Base-by-base conservation (phyloP, 2,329 filamentous ascomycete species). In the Colletotrichum lindemuthianum region DNA sequence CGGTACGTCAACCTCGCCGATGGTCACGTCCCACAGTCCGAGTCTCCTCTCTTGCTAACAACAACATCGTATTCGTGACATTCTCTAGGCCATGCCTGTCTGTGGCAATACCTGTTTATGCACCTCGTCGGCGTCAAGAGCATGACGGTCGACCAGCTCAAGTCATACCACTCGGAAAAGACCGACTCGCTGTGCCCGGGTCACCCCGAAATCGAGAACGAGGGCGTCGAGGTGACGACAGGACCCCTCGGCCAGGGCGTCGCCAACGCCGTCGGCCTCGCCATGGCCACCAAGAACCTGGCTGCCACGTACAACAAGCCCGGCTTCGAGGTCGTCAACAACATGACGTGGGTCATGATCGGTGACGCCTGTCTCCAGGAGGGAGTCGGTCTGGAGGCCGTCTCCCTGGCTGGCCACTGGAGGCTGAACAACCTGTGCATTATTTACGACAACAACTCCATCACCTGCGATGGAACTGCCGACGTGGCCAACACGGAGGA, bases 371-470 rank as follows among this genome's bases (percentile, higher is more conserved):
- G 85, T 69, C 74, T 88, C 10, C 82, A 86, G 67, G 86, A 88
- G 70, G 86, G 85, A 34, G 84, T 88, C 1, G 81, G 77, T 0
- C 75, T 86, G 1, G 86, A 88, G 70, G 82, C 86, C 0, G 81
- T 88, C 48, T 81, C 81, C 2, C 78, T 86, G 9, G 85, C 85
- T 3, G 85, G 85, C 0, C 84, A 87, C 70, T 78, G 81, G 71
- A 79, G 78, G 67, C 75, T 88, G 8, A 82, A 84, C 73, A 88
- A 88, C 70, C 73, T 88, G 2, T 81, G 80, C 3, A 73, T 88
- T 16, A 82, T 87, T 44, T 88, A 88, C 67, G 86, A 88, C 67
- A 87, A 88, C 72, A 87, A 88, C 71, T 82, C 85, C 68, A 77
- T 88, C 50, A 87, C 85, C 3, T 88, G 85, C 69, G 85, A 88